phyloP scores from a whole-genome alignment of 768 basidiomycete species.

The Mycena epipterygia region DNA sequence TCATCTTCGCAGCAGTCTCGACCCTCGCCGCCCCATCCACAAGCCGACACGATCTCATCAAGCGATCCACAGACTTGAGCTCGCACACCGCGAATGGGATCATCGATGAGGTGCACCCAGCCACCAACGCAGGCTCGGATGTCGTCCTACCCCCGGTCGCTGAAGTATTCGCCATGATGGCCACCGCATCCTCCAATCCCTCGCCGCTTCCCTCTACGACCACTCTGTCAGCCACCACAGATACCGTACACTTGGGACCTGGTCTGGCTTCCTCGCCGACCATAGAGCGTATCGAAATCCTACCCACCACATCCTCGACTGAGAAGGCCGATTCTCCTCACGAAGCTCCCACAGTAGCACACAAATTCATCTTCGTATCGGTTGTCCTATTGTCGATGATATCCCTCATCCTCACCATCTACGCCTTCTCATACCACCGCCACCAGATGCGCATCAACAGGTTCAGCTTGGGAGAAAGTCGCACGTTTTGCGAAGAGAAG shows the following conservation, averaged over 20 bases:
- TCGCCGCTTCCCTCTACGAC: constrained; percentile 9
- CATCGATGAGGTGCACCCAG: constrained; percentile 1
- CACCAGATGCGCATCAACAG: constrained; percentile 17
- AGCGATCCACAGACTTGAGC: background rate
- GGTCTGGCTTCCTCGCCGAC: constrained; percentile 24
- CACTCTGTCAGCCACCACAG: constrained; percentile 18
- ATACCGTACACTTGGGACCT: constrained; percentile 13
- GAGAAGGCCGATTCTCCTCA: background rate
- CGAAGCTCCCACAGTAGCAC: background rate
- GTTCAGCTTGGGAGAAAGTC: background rate
- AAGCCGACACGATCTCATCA: background rate
- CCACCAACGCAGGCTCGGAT: background rate
- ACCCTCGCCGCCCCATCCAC: constrained; percentile 25
- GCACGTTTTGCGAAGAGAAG: constrained; percentile 9
- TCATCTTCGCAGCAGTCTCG: constrained; percentile 22
- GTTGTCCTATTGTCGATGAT: constrained; percentile 33
- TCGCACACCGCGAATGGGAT: constrained; percentile 11
- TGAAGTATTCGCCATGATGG: constrained; percentile 32
- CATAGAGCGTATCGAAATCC: background rate
- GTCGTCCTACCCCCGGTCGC: constrained; percentile 21
- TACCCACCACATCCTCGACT: constrained; percentile 15
- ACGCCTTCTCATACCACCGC: constrained; percentile 30
- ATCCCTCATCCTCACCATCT: constrained; percentile 24
- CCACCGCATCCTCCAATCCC: background rate
- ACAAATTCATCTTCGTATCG: constrained; percentile 24